These are phyloP conservation scores for Trametes sp. DNA, from an alignment of 1,284 basidiomycete genomes.

Conservation along the genomic window DNA sequence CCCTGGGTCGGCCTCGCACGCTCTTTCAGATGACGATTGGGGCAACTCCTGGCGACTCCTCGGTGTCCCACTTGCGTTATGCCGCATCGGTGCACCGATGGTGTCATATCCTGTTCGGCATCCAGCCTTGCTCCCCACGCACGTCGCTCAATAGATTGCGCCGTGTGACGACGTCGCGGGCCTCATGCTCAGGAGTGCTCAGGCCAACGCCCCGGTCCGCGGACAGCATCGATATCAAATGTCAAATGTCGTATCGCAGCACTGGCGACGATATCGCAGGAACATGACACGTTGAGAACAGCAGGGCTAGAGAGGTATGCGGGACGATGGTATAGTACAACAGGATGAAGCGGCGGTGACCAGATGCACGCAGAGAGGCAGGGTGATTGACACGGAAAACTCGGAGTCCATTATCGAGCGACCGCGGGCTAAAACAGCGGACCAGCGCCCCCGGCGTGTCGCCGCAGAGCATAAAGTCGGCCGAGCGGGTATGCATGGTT, in stretches of 20 bases:
- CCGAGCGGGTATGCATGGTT: not conserved
- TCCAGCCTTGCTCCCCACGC: too few relatives aligned
- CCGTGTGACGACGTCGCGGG: too few relatives aligned
- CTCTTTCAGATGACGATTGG: not conserved
- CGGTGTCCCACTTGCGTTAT: too few relatives aligned
- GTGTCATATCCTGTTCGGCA: too few relatives aligned
- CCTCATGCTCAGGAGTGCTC: too few relatives aligned
- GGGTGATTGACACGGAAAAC: slow-evolving; percentile 1
- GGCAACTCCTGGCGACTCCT: not conserved
- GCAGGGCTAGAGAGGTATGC: not conserved
- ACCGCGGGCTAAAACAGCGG: not conserved
- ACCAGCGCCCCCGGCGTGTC: not conserved
- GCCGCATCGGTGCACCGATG: too few relatives aligned
- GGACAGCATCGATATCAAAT: too few relatives aligned
- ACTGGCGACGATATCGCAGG: too few relatives aligned
- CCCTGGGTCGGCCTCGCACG: not conserved
- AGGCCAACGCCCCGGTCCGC: too few relatives aligned
- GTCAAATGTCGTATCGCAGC: too few relatives aligned
- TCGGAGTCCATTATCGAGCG: slow-evolving; percentile 11
- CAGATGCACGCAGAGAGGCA: not conserved
- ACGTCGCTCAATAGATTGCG: too few relatives aligned
- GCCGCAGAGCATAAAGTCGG: slow-evolving; percentile 12
- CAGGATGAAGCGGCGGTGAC: slow-evolving; percentile 13
- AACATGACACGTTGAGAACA: too few relatives aligned
- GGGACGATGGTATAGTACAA: slow-evolving; percentile 17